Base-by-base conservation (phyloP, 2,329 filamentous ascomycete species). In the Pseudogymnoascus sp. region DNA sequence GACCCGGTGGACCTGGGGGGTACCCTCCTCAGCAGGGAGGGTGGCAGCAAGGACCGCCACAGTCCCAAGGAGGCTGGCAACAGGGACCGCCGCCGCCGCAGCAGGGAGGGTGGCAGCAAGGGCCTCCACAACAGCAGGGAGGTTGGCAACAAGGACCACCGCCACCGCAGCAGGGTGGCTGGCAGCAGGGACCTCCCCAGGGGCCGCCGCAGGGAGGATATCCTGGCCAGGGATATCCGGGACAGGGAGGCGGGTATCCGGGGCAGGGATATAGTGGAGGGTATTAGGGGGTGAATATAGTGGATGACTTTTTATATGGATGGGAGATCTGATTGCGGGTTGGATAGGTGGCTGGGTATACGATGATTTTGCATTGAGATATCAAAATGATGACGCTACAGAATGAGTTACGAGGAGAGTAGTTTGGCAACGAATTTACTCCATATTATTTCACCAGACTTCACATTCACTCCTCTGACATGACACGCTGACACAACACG, bases 131-230 rank as follows among this genome's bases (percentile, higher is more conserved):
- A 7, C 64, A 64, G 17, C 74, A 74, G 35, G 71, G 71, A 21
- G 67, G 64, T 21, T 58, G 51, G 51, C 17, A 31, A 8, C 51
- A 58, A 9, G 71, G 71, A 15, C 66, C 48, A 69, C 66, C 68
- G 66, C 67, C 70, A 62, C 69, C 74, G 1, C 72, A 55, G 9
- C 59, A 61, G 5, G 61, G 59, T 10, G 66, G 64, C 17, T 67
- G 27, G n/a, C 21, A 66, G n/a, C 66, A 66, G 48, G 67, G 63
- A 5, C 65, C 59, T 29, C 66, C 65, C 12, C 68, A 66, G 6
- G 67, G 63, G 5, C 71, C 72, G 3, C 67, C 71, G 4, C 70
- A 71, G 1, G 68, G 68, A 4, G 71, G 71, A 41, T 75, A 74
- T 33, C 71, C 71, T 7, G 68, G 59, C 1, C 68, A 66, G 61